A percentile compares a stretch with the other conserved stretches of the same genome.
Conservation (phyloP, 2,329 filamentous ascomycete species). For the Xylaria sp. region DNA sequence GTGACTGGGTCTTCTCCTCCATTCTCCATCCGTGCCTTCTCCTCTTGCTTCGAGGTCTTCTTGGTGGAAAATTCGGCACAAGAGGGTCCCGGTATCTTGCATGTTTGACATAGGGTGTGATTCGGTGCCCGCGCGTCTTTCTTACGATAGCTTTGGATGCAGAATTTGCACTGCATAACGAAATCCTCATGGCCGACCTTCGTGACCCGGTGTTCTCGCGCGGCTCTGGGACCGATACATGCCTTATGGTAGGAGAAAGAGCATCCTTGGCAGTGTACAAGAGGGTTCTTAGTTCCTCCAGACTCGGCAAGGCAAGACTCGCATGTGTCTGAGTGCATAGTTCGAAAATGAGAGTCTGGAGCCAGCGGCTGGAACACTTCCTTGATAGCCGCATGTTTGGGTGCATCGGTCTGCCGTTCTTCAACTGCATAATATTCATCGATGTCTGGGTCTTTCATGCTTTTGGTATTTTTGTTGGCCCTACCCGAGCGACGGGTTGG, state of each 20-base stretch:
- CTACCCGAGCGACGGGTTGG: conserved; percentile 61
- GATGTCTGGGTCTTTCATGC: conserved; percentile 64
- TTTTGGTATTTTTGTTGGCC: conserved; percentile 56
- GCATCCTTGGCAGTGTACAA: conserved; percentile 93
- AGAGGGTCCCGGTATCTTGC: conserved; percentile 72
- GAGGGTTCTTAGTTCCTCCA: conserved; percentile 69
- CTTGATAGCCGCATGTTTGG: conserved; percentile 72
- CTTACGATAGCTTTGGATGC: conserved; percentile 74
- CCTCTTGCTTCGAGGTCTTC: conserved; percentile 82
- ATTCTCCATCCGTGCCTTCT: conserved; percentile 83
- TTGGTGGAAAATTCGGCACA: conserved; percentile 79
- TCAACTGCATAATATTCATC: conserved; percentile 68
- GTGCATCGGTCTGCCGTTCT: conserved; percentile 56
- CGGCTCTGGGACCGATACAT: conserved; percentile 80
- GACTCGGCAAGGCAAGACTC: conserved; percentile 73
- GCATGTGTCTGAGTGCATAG: conserved; percentile 76
- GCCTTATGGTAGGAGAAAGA: conserved; percentile 82
- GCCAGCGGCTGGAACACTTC: conserved; percentile 77
- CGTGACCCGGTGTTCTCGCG: conserved; percentile 87
- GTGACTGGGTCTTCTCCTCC: conserved; percentile 80
- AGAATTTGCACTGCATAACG: conserved; percentile 89
- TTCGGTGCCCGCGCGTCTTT: conserved; percentile 78
- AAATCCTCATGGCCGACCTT: conserved; percentile 83
- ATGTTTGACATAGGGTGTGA: conserved; percentile 77
- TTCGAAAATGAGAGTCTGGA: conserved; percentile 72